phyloP scores from a whole-genome alignment of 2,329 filamentous ascomycete genomes.

The Metarhizium album region DNA sequence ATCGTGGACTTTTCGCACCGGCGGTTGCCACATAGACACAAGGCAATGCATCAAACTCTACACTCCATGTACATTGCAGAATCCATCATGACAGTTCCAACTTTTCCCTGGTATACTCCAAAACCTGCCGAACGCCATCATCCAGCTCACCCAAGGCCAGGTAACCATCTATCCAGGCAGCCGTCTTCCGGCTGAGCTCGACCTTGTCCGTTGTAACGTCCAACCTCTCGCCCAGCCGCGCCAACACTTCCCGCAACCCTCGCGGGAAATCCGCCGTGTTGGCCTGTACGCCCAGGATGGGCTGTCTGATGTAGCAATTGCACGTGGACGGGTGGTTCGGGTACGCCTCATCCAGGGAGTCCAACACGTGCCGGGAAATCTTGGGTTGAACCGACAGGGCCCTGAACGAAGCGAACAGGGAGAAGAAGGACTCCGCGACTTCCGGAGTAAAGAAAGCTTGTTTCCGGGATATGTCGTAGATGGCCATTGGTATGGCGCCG shows the following conservation, averaged over 20 bases:
- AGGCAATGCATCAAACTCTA: no score
- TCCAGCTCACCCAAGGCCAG: slow-evolving; percentile 41
- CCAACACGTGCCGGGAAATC: slow-evolving; percentile 65
- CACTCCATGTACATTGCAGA: not conserved
- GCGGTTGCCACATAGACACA: no score
- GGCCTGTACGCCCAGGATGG: slow-evolving; percentile 54
- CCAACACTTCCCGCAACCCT: slow-evolving; percentile 55
- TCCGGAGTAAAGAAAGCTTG: slow-evolving; percentile 58
- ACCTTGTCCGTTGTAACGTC: slow-evolving; percentile 34
- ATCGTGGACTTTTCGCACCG: no score
- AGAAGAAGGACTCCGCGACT: slow-evolving; percentile 68
- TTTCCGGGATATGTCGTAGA: slow-evolving; percentile 78
- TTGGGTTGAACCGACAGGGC: slow-evolving; percentile 51
- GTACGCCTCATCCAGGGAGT: slow-evolving; percentile 47
- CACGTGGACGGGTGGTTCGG: slow-evolving; percentile 52
- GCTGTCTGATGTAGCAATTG: slow-evolving; percentile 61
- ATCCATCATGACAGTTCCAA: slow-evolving; percentile 8
- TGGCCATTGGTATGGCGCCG: slow-evolving; percentile 86
- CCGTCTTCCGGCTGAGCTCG: slow-evolving; percentile 36
- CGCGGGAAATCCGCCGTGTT: slow-evolving; percentile 61
- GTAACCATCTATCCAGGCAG: slow-evolving; percentile 43
- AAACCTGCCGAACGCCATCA: slow-evolving; percentile 41
- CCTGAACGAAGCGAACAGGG: slow-evolving; percentile 63
- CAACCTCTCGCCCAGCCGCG: slow-evolving; percentile 43
- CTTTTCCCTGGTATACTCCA: slow-evolving; percentile 39